Percentiles rank a stretch among this genome's conserved stretches.
Evolutionary conservation across 1,284 basidiomycete genomes (phyloP).

Genomic region (Fomes fomentarius): DNA sequence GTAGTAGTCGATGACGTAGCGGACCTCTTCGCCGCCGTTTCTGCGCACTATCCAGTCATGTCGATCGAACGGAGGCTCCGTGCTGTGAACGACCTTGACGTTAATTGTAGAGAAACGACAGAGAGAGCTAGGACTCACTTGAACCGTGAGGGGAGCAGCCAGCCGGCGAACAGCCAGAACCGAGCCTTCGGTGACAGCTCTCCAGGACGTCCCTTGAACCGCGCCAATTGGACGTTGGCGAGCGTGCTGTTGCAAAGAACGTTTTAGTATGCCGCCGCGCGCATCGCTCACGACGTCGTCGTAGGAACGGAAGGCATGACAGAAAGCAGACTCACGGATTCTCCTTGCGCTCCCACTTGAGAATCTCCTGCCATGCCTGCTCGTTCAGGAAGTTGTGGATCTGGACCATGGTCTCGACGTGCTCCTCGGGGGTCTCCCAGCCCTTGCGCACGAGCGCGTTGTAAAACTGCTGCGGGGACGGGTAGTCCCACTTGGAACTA

Average conservation of each 20-base stretch:
- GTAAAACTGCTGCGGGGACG: constrained; percentile 98
- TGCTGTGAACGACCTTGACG: constrained; percentile 45
- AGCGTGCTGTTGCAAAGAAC: constrained; percentile 28
- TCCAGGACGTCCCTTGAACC: constrained; percentile 91
- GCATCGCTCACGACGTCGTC: constrained; percentile 11
- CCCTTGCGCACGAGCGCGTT: constrained; percentile 97
- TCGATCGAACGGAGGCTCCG: constrained; percentile 95
- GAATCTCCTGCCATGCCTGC: constrained; percentile 93
- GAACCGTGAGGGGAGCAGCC: constrained; percentile 87
- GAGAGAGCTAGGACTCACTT: constrained; percentile 76
- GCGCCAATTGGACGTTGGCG: constrained; percentile 71
- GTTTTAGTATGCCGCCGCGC: too few species aligned
- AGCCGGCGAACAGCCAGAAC: constrained; percentile 83
- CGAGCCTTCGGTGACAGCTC: constrained; percentile 90
- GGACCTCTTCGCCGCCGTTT: constrained; percentile 73
- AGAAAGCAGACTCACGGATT: constrained; percentile 46
- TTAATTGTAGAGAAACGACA: too few species aligned
- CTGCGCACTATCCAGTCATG: constrained; percentile 97
- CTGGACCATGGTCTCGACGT: constrained; percentile 96
- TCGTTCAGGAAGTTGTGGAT: constrained; percentile 99
- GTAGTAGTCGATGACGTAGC: constrained; percentile 98
- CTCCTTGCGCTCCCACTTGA: constrained; percentile 88
- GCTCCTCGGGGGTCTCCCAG: constrained; percentile 97
- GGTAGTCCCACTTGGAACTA: constrained; percentile 87
- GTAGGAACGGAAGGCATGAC: not conserved